Base-by-base conservation (phyloP, 768 basidiomycete genomes). In the Cystobasidium tubakii region DNA sequence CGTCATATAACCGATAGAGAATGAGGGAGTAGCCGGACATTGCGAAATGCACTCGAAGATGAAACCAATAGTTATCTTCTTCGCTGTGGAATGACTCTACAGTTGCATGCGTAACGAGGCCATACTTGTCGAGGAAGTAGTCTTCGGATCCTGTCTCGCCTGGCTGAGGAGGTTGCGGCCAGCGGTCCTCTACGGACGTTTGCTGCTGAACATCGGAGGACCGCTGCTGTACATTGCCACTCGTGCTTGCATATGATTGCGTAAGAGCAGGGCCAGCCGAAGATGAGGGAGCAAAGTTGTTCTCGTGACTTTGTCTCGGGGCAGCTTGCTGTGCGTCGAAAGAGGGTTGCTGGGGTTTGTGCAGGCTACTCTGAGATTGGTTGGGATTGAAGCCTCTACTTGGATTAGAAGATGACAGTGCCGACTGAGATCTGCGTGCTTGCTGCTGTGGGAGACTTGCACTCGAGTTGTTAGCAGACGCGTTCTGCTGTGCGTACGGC, bases 71-170 rank as follows among this genome's bases (percentile, higher is more conserved):
- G 78, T 94, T 90, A 7, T 92, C 88, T 85, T 89, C 90, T 81
- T 99, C 96, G 80, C 87, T 89, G 81, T 98, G 96, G 84, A 95
- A 98, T n/a, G 93, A 94, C 66, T 92, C 90, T 71, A 98, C 92
- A 75, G 88, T 87, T 36, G 92, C 92, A 25, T 88, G 86, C 19
- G 92, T 86, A 76, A 97, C 87, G 44, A 92, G 87, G 54, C 95
- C 95, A 39, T 79, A 79, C 63, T 75, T 76, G 19, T 72, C 50
- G 1, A 76, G 75, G 29, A 60, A 29, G 36, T 76, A 74, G 33
- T 75, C 66, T 66, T 73, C 76, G n/a, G 75, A 72, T 65, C 76
- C 76, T 7, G 74, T 65, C 36, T 74, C 63, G 23, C 75, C 4
- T 75, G 80, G n/a, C 63, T 78, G 57, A 31, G 72, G 64, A 25